Conservation (phyloP, 2,329 filamentous ascomycete genomes). For the Botrytis sinoallii region DNA sequence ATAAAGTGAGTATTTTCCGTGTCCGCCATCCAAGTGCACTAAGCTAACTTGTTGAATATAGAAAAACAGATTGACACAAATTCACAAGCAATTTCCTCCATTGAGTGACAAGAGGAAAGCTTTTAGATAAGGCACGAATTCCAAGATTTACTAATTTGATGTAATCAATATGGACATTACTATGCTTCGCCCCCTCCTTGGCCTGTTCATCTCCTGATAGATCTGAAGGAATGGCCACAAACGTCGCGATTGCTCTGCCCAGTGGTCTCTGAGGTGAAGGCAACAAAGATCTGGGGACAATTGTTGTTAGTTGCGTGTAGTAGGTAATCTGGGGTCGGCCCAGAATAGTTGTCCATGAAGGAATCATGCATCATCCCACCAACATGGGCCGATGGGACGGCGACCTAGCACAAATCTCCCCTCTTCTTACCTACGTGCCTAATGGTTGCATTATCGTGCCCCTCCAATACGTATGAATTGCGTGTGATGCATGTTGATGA, state of each 20-base stretch:
- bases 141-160: background rate
- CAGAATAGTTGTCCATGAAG: background rate
- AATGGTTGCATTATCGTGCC: background rate
- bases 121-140: background rate
- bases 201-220: background rate
- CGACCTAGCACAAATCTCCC: background rate
- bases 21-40: too few relatives aligned
- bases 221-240: background rate
- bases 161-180: background rate
- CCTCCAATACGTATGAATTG: background rate
- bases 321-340: background rate
- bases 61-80: slow-evolving; percentile 1
- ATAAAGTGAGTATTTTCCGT: slow-evolving; percentile 27
- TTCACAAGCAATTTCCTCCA: background rate
- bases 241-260: background rate
- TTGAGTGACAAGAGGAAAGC: background rate
- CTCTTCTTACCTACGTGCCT: background rate
- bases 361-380: background rate
- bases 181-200: background rate
- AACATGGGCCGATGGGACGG: background rate
- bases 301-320: background rate
- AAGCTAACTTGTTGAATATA: background rate
- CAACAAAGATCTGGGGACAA: background rate
- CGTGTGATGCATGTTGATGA: background rate
- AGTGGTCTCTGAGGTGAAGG: background rate